Evolutionary conservation across 768 basidiomycete genomes (phyloP).

Genomic region (Leccinellum rugosiceps): DNA sequence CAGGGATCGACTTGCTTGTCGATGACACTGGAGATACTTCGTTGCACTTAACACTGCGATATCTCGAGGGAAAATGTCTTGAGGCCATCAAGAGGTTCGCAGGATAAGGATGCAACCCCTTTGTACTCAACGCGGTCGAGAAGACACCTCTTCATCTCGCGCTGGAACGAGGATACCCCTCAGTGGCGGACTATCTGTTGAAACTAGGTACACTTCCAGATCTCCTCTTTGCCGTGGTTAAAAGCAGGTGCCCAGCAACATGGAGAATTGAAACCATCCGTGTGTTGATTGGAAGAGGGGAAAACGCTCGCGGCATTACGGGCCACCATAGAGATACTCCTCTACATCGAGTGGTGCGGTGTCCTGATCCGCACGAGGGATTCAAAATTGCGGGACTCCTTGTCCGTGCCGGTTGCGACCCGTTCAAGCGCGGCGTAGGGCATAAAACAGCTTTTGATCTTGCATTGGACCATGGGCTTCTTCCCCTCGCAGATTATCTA

Average conservation of each 20-base stretch:
- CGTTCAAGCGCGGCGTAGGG: not conserved
- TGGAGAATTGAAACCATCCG: not conserved
- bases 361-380: not conserved
- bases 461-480: not conserved
- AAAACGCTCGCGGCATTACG: not conserved
- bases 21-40: not conserved
- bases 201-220: not conserved
- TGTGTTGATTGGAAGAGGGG: not conserved
- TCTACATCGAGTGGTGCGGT: not conserved
- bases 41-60: not conserved
- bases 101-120: not conserved
- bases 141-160: constrained; percentile 3
- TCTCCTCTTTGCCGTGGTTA: not conserved
- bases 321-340: not conserved
- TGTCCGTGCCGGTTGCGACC: constrained; percentile 7
- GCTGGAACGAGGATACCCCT: not conserved
- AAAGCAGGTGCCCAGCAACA: not conserved
- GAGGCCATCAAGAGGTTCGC: not conserved
- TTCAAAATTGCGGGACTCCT: not conserved
- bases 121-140: not conserved
- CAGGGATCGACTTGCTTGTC: not conserved
- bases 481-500: not conserved
- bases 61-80: not conserved
- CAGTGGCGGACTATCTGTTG: constrained; percentile 1
- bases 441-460: constrained; percentile 5